A percentile compares a stretch with the other conserved stretches of the same genome.
phyloP scores from a whole-genome alignment of 768 basidiomycete species.

The Leccinellum rugosiceps region DNA sequence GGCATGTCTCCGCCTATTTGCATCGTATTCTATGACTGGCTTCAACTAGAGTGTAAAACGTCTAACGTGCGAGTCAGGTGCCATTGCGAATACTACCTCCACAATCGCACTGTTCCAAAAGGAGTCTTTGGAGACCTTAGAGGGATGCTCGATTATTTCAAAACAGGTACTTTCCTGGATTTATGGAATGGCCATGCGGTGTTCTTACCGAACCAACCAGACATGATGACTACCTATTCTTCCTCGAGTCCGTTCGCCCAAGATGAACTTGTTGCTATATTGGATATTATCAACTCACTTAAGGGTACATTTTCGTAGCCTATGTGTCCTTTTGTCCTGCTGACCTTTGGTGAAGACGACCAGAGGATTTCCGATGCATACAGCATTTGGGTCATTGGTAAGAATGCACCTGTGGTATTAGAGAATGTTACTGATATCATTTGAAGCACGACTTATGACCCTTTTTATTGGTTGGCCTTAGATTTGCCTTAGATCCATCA shows the following conservation, averaged over 20 bases:
- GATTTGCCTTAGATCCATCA: background rate
- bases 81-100: constrained; percentile 16
- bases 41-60: background rate
- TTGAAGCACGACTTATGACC: constrained; percentile 12
- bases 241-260: constrained; percentile 15
- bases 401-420: background rate
- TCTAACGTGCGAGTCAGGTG: constrained; percentile 9
- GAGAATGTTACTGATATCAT: background rate
- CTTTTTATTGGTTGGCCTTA: constrained; percentile 8
- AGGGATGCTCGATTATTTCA: constrained; percentile 15
- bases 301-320: background rate
- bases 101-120: constrained; percentile 1
- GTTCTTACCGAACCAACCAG: background rate
- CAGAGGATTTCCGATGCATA: background rate
- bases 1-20: background rate
- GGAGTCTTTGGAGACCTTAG: constrained; percentile 7
- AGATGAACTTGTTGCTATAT: constrained; percentile 9
- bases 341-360: constrained; percentile 1
- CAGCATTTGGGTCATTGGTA: constrained; percentile 15
- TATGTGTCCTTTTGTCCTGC: background rate
- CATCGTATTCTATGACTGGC: background rate
- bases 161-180: constrained; percentile 3
- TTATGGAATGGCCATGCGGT: background rate
- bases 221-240: constrained; percentile 17
- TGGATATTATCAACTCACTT: constrained; percentile 14